Evolutionary conservation across 805 yeast species (phyloP).

Genomic region (Lipomyces spencermartinsiae): DNA sequence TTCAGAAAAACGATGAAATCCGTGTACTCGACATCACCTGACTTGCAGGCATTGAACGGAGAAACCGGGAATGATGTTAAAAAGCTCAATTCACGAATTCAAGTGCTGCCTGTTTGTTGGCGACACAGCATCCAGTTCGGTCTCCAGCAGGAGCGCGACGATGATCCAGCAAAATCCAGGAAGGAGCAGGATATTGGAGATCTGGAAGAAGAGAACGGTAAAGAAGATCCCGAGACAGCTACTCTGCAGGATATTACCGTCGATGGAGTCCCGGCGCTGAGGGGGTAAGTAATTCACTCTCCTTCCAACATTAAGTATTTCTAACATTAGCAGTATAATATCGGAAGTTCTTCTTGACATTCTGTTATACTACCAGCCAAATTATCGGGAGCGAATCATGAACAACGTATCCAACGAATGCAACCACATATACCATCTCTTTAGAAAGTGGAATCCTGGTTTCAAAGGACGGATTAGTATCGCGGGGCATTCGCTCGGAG

Average conservation of each 20-base stretch:
- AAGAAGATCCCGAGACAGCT: conserved; percentile 46
- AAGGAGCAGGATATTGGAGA: conserved; percentile 35
- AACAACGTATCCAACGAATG: conserved; percentile 66
- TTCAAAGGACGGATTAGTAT: conserved; percentile 84
- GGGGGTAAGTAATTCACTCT: conserved; percentile 23
- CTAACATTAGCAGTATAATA: conserved; percentile 60
- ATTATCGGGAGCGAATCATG: conserved; percentile 66
- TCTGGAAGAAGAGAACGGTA: conserved; percentile 50
- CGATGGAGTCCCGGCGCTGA: conserved; percentile 70
- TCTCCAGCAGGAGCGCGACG: conserved; percentile 16
- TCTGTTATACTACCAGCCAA: conserved; percentile 73
- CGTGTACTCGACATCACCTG: conserved; percentile 34
- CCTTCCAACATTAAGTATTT: background rate
- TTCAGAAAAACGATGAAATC: conserved; percentile 38
- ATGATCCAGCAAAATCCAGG: conserved; percentile 7
- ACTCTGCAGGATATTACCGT: conserved; percentile 76
- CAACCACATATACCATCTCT: conserved; percentile 65
- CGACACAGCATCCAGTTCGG: conserved; percentile 60
- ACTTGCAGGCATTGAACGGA: conserved; percentile 37
- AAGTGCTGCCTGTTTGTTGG: conserved; percentile 92
- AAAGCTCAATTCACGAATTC: conserved; percentile 57
- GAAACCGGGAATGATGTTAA: conserved; percentile 16
- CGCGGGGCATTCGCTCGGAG: conserved; percentile 91
- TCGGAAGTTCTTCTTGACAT: conserved; percentile 90
- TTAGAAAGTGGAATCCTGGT: conserved; percentile 66